Evolutionary conservation across 805 yeast genomes (phyloP).

Genomic region (Tetrapisispora fleetii): DNA sequence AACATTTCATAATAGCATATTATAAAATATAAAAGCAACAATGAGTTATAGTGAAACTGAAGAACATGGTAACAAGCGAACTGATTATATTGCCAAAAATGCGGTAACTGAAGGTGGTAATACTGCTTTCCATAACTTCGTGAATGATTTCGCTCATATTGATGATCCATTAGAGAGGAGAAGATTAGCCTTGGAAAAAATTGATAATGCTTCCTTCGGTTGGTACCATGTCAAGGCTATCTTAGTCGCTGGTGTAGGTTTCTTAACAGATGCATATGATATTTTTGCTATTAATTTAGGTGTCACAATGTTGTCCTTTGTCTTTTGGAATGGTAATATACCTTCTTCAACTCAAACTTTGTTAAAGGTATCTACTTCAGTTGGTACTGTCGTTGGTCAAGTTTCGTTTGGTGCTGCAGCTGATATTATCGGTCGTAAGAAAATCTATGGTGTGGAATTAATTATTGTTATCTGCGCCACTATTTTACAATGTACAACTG

Average conservation of each 20-base stretch:
- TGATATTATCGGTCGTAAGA: slow-evolving; percentile 77
- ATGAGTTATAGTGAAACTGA: neutral
- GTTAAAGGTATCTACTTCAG: slow-evolving; percentile 81
- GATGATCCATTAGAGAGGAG: slow-evolving; percentile 82
- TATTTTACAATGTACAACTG: slow-evolving; percentile 64
- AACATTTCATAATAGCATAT: too few species aligned
- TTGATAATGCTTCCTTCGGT: slow-evolving; percentile 69
- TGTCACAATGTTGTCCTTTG: slow-evolving; percentile 67
- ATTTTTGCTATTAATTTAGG: slow-evolving; percentile 84
- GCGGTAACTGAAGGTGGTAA: slow-evolving; percentile 57
- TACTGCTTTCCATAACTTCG: slow-evolving; percentile 75
- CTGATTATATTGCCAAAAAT: neutral
- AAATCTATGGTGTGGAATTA: slow-evolving; percentile 77
- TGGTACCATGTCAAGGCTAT: slow-evolving; percentile 80
- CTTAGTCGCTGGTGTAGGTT: slow-evolving; percentile 86
- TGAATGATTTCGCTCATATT: slow-evolving; percentile 70
- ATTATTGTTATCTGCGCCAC: slow-evolving; percentile 77
- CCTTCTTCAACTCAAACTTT: slow-evolving; percentile 69
- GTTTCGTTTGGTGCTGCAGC: slow-evolving; percentile 74
- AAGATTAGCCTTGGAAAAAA: slow-evolving; percentile 74
- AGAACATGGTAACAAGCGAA: neutral
- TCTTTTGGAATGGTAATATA: slow-evolving; percentile 53
- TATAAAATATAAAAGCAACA: neutral
- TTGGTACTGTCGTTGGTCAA: slow-evolving; percentile 91
- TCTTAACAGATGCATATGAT: slow-evolving; percentile 87